Evolutionary conservation across 164 flowering plant species (phyloP), one percentile per base, ranked within the genome.

Genomic region (Chloranthus sessilifolius): DNA sequence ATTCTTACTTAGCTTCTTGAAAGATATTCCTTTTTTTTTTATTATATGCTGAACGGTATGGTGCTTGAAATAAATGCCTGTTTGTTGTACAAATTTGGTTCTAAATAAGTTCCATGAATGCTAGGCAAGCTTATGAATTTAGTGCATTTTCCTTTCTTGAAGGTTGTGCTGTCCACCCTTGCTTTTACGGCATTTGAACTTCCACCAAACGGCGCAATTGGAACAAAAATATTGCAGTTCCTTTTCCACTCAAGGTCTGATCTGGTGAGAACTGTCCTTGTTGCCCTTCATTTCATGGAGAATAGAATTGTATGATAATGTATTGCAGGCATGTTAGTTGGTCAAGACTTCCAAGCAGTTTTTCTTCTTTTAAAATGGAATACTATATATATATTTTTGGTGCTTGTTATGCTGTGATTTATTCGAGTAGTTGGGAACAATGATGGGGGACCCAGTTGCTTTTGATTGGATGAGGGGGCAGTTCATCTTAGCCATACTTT

Each of bases 141-240:
- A 19, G 19, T 44, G 5, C 29, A 12, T 38, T 52, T 22, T 29
- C 43, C 28, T 50, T 43, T 51, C 12, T 68, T 71, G 66, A 58
- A 92, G 99, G 96, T 92, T 59, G 58, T 92, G 31, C 53, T 92
- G 40, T 88, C 71, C 50, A 88, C 99, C 16, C 78, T 92, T 54
- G 99, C 99, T 61, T 92, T 88, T 74, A 75, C 97, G 20, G 78
- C 94, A 58, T 92, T 92, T 74, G 99, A 92, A 63, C 96, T 92
- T 53, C 99, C 99, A 60, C 94, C 99, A 2, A 92, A 92, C 68
- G 89, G 78, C 21, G 99, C 96, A 48, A 64, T 80, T 46, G 99
- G 96, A 59, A 92, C 99, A 40, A 81, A 55, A 74, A 92, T 88
- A 57, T 56, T 92, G 73, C 66, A 79, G 78, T 88, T 86, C 36